These are phyloP conservation scores for Russula brevipes DNA, from an alignment of 768 basidiomycete genomes.

Conservation along the genomic window DNA sequence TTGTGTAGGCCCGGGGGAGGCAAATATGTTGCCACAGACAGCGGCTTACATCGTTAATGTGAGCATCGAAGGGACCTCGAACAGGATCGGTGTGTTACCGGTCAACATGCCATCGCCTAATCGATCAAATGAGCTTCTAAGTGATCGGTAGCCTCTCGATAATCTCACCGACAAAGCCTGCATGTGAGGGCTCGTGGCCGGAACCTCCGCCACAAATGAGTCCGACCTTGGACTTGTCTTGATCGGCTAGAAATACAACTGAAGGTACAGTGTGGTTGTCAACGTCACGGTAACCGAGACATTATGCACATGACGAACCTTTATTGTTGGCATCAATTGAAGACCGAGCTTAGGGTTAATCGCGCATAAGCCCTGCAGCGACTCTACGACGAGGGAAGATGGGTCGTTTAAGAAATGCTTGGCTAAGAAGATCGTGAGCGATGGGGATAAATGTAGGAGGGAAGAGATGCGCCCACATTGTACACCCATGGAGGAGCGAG, in stretches of 20 bases:
- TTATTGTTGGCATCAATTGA: slow-evolving; percentile 65
- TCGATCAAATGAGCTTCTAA: not conserved
- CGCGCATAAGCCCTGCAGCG: slow-evolving; percentile 65
- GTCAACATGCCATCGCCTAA: slow-evolving; percentile 73
- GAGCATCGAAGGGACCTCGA: not conserved
- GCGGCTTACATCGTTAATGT: slow-evolving; percentile 44
- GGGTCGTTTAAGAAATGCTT: slow-evolving; percentile 82
- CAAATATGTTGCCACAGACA: slow-evolving; percentile 86
- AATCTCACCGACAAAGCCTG: slow-evolving; percentile 76
- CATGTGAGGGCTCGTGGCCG: slow-evolving; percentile 89
- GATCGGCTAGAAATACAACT: slow-evolving; percentile 61
- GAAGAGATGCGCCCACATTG: slow-evolving; percentile 1
- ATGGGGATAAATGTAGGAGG: not conserved
- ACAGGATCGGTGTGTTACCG: slow-evolving; percentile 37
- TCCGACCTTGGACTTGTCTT: slow-evolving; percentile 61
- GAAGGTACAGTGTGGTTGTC: not conserved
- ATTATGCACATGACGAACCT: slow-evolving; percentile 40
- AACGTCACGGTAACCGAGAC: not conserved
- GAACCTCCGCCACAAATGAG: slow-evolving; percentile 81
- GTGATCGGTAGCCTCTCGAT: not conserved
- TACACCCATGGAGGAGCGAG: slow-evolving; percentile 5
- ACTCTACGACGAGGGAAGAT: slow-evolving; percentile 67
- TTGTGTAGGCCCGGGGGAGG: slow-evolving; percentile 83
- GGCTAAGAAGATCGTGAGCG: slow-evolving; percentile 23
- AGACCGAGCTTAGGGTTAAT: slow-evolving; percentile 68